Base-by-base conservation (phyloP, 805 yeast species). In the Millerozyma miso region DNA sequence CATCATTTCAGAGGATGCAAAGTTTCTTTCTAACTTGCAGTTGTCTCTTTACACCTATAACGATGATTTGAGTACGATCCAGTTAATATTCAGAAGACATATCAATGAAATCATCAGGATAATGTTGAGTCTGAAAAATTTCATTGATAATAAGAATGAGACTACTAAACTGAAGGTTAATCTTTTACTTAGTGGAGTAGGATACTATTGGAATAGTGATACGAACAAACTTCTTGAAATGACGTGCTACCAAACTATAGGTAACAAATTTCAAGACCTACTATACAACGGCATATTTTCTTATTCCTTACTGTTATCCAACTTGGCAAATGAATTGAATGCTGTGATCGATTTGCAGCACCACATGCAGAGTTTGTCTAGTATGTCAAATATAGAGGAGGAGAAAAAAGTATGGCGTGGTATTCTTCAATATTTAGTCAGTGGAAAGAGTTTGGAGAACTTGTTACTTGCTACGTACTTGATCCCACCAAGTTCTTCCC, bases 11-110 rank as follows among this genome's bases (percentile, higher is more conserved):
- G 76, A 71, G 52, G 77, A 71, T 54, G 74, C 76, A 3, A 60
- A 62, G 42, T 72, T 72, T 45, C 54, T 73, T 38, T 65, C 74
- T 19, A 68, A 63, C 43, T 54, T 72, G 29, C 74, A 69, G 45
- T 53, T 68, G 29, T 65, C 73, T 14, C 55, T 73, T n/a, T 67
- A 62, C 50, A 67, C 61, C 43, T 71, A 71, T 47, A 72, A 72
- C 46, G 77, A 73, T 48, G 77, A 72, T 47, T 56, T 69, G 44
- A 66, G 74, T 36, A 73, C 77, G 1, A 58, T 71, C 36, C 73
- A 72, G 52, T 55, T 67, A 29, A 63, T 70, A 19, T 58, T 69
- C 54, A 48, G 77, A 40, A 60, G 76, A 48, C 77, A 71, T 47
- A 62, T 72, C 31, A 70, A 71, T 46, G 75, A 70, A 43, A 59